Conservation (phyloP, 352 stramenopile species). For the Phytopythium litorale region DNA sequence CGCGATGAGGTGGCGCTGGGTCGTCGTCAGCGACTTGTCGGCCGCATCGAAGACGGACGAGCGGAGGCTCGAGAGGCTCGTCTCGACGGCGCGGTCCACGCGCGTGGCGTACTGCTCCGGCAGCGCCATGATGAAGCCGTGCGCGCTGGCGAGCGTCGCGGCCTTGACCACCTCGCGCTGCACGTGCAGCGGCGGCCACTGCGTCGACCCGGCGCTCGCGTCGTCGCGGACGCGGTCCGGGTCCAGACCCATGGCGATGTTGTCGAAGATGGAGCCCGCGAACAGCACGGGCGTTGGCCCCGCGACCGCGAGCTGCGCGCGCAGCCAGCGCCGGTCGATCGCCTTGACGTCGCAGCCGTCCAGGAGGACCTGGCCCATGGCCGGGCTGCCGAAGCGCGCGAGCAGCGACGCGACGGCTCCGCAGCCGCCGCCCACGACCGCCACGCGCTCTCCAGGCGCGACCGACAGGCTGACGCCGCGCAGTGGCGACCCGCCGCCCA, state of each 20-base stretch:
- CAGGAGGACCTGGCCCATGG: slow-evolving; percentile 25
- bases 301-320: slow-evolving; percentile 39
- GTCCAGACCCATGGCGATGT: slow-evolving; percentile 43
- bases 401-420: slow-evolving; percentile 31
- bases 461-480: slow-evolving; percentile 25
- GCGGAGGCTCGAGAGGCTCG: slow-evolving; percentile 1
- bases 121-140: slow-evolving; percentile 69
- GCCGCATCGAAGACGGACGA: slow-evolving; percentile 46
- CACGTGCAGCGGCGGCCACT: slow-evolving; percentile 10
- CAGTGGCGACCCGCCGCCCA: slow-evolving; percentile 11
- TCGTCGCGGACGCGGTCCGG: slow-evolving; percentile 11
- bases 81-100: slow-evolving; percentile 56
- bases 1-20: slow-evolving; percentile 88
- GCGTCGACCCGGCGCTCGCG: slow-evolving; percentile 27
- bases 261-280: slow-evolving; percentile 39
- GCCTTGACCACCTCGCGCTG: slow-evolving; percentile 74
- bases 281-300: slow-evolving; percentile 36
- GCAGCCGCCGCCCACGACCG: slow-evolving; percentile 32
- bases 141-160: slow-evolving; percentile 32
- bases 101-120: slow-evolving; percentile 74
- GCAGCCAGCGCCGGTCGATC: slow-evolving; percentile 29
- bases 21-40: slow-evolving; percentile 82
- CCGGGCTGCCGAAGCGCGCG: slow-evolving; percentile 22
- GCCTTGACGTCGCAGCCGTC: slow-evolving; percentile 31
- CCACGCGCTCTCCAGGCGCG: slow-evolving; percentile 34